Percentiles rank a stretch among this genome's conserved stretches.
These are phyloP conservation scores for Sphaerulina populicola DNA, from an alignment of 2,329 filamentous ascomycete genomes.

Conservation along the genomic window DNA sequence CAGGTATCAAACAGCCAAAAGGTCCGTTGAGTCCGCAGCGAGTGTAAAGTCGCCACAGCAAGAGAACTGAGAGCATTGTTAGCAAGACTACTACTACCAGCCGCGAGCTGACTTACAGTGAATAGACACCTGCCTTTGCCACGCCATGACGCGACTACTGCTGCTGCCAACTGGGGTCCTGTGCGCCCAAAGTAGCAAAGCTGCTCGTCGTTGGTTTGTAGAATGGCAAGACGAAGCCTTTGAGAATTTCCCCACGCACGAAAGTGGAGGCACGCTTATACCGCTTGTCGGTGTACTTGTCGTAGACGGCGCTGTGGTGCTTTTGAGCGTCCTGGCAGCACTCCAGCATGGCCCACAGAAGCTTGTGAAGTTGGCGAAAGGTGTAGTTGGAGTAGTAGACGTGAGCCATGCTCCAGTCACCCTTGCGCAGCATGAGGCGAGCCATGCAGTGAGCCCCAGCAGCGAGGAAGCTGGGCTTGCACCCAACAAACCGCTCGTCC, in stretches of 20 bases:
- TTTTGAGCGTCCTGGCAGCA: constrained; percentile 74
- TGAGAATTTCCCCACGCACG: constrained; percentile 65
- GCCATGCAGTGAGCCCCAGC: constrained; percentile 90
- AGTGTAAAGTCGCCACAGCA: constrained; percentile 13
- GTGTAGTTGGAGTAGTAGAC: constrained; percentile 93
- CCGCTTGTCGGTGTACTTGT: constrained; percentile 82
- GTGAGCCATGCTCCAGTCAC: constrained; percentile 75
- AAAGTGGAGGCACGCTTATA: constrained; percentile 79
- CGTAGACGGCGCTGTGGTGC: constrained; percentile 79
- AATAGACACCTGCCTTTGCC: constrained; percentile 1
- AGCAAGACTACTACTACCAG: not conserved
- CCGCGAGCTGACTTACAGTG: constrained; percentile 3
- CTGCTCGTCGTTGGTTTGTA: constrained; percentile 3
- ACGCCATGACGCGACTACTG: constrained; percentile 10
- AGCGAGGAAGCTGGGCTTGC: constrained; percentile 79
- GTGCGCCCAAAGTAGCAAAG: constrained; percentile 15
- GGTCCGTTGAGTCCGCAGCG: constrained; percentile 10
- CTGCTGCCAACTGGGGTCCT: constrained; percentile 16
- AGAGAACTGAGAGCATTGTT: constrained; percentile 5
- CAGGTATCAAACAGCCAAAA: constrained; percentile 13
- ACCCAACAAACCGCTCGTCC: constrained; percentile 94
- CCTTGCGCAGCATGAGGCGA: constrained; percentile 79
- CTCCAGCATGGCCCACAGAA: constrained; percentile 71
- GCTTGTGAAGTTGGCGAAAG: constrained; percentile 67
- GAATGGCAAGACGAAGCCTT: constrained; percentile 48